Conservation (phyloP, 768 basidiomycete genomes). For the Daedaleopsis sinensis region DNA sequence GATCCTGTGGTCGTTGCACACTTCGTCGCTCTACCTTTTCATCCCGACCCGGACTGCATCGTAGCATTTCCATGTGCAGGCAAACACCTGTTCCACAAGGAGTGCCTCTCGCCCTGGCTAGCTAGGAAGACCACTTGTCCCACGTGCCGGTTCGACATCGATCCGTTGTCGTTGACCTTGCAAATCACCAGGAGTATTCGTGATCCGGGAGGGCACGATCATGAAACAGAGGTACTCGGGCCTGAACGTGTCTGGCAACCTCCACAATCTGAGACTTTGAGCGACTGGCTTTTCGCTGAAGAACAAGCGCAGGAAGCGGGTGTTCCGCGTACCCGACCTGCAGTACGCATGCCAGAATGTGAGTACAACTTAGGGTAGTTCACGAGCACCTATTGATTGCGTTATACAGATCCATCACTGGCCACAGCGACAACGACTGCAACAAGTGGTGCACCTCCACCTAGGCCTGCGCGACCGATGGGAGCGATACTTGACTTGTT, state of each 20-base stretch:
- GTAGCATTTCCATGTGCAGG: conserved; percentile 72
- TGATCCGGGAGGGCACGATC: not conserved
- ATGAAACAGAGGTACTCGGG: not conserved
- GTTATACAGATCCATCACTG: not conserved
- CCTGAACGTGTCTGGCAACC: conserved; percentile 21
- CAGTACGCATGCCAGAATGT: conserved; percentile 15
- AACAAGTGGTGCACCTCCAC: not conserved
- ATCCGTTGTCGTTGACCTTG: conserved; percentile 71
- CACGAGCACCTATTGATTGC: not conserved
- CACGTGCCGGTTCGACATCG: conserved; percentile 81
- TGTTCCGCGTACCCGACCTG: conserved; percentile 6
- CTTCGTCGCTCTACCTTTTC: conserved; percentile 24
- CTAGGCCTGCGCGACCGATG: not conserved
- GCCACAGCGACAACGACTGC: not conserved
- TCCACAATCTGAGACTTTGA: conserved; percentile 20
- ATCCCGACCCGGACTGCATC: conserved; percentile 39
- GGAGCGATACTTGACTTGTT: not conserved
- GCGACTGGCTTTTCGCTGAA: conserved; percentile 26
- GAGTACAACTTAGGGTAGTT: not conserved
- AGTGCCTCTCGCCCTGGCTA: conserved; percentile 83
- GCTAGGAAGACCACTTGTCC: conserved; percentile 83
- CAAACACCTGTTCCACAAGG: conserved; percentile 73
- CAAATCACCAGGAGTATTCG: conserved; percentile 4
- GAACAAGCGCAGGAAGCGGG: conserved; percentile 16
- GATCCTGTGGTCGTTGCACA: not conserved